These are phyloP conservation scores for Lyophyllum decastes DNA, from an alignment of 768 basidiomycete species.

Conservation along the genomic window DNA sequence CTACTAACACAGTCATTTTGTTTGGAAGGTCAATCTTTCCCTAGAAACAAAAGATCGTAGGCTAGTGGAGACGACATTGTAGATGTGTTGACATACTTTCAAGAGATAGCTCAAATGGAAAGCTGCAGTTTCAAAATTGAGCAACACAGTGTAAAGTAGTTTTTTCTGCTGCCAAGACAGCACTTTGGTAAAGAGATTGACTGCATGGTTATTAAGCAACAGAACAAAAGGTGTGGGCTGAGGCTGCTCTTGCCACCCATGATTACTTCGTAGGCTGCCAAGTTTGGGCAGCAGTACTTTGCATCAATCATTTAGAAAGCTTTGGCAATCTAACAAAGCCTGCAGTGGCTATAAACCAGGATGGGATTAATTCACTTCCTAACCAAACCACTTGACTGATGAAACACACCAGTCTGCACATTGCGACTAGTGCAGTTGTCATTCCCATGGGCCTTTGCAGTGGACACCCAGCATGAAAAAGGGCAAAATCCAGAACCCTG, in stretches of 20 bases:
- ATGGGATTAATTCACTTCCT: no score
- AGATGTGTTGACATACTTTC: not conserved
- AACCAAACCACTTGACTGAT: no score
- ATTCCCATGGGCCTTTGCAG: not conserved
- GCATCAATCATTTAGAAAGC: no score
- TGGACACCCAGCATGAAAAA: not conserved
- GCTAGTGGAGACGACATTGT: not conserved
- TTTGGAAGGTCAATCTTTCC: not conserved
- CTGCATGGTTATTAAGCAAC: not conserved
- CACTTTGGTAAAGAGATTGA: not conserved
- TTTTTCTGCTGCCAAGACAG: not conserved
- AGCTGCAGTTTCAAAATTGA: not conserved
- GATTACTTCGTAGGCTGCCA: no score
- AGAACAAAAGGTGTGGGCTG: not conserved
- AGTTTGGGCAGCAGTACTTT: no score
- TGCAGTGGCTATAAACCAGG: no score
- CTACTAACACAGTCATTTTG: not conserved
- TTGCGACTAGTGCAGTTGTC: not conserved
- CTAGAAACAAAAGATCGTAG: not conserved
- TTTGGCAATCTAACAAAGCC: no score
- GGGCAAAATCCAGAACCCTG: not conserved
- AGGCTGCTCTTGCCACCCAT: not conserved
- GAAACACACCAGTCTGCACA: no score
- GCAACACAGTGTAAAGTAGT: not conserved
- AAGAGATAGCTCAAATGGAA: no score